Evolutionary conservation across 148 eudicot species (phyloP).

Genomic region (Amaranthus hypochondriacus): DNA sequence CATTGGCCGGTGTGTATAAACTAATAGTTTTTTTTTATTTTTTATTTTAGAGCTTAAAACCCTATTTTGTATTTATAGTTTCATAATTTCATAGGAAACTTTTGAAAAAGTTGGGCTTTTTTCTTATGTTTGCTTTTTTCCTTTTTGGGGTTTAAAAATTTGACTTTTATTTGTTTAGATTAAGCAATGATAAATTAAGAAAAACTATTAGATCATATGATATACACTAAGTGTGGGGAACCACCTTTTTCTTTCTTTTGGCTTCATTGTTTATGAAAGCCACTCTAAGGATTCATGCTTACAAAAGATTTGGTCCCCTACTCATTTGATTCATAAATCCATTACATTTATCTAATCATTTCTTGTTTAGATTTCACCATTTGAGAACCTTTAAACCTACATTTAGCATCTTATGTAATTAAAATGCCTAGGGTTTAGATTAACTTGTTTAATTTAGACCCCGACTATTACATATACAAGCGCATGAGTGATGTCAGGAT

Average conservation of each 20-base stretch:
- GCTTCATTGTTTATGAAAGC: background rate
- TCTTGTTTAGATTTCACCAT: background rate
- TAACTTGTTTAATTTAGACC: too few species aligned
- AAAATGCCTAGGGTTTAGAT: background rate
- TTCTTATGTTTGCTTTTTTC: conserved; percentile 10
- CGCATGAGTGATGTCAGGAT: too few species aligned
- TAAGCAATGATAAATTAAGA: background rate
- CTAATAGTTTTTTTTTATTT: conserved; percentile 2
- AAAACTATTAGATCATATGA: background rate
- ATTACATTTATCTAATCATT: background rate
- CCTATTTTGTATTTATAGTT: background rate
- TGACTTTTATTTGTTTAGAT: conserved; percentile 7
- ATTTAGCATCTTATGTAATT: background rate
- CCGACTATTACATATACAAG: too few species aligned
- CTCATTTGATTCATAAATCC: too few species aligned
- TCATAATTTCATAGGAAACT: conserved; percentile 17
- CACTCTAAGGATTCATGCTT: background rate
- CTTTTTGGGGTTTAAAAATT: background rate
- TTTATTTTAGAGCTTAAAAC: background rate
- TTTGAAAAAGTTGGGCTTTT: conserved; percentile 19
- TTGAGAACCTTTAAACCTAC: background rate
- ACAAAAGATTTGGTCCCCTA: too few species aligned
- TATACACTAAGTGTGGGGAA: background rate
- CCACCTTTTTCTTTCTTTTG: background rate
- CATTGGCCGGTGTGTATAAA: background rate